Conservation (phyloP, 345 rosid genomes). For the Trapa bicornis region DNA sequence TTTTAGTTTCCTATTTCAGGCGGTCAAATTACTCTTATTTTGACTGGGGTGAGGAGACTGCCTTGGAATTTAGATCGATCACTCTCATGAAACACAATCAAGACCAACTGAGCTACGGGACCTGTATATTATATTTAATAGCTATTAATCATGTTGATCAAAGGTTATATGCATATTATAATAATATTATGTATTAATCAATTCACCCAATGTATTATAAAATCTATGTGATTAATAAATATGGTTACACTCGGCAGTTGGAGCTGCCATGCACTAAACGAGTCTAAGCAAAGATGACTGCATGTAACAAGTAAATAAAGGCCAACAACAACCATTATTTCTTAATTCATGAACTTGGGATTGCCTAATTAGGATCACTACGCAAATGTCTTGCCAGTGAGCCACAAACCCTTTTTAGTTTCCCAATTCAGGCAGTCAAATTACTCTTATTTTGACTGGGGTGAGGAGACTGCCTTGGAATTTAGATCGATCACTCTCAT, state of each 20-base stretch:
- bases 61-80: not conserved
- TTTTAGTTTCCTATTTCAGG: not conserved
- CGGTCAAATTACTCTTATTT: not conserved
- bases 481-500: not conserved
- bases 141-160: too few relatives aligned
- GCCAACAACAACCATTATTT: not conserved
- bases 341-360: not conserved
- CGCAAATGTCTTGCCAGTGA: not conserved
- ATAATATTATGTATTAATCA: too few relatives aligned
- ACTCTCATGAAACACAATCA: constrained; percentile 4
- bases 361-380: not conserved
- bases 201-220: too few relatives aligned
- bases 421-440: not conserved
- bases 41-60: not conserved
- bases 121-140: too few relatives aligned
- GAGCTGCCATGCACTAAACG: too few relatives aligned
- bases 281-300: too few relatives aligned
- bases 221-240: too few relatives aligned
- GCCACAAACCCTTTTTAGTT: not conserved
- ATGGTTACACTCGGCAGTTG: too few relatives aligned
- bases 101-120: constrained; percentile 17
- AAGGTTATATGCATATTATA: too few relatives aligned
- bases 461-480: not conserved
- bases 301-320: too few relatives aligned
- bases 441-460: not conserved